Conservation (phyloP, 495 filamentous ascomycete genomes). For the Rhizodiscina lignyota region DNA sequence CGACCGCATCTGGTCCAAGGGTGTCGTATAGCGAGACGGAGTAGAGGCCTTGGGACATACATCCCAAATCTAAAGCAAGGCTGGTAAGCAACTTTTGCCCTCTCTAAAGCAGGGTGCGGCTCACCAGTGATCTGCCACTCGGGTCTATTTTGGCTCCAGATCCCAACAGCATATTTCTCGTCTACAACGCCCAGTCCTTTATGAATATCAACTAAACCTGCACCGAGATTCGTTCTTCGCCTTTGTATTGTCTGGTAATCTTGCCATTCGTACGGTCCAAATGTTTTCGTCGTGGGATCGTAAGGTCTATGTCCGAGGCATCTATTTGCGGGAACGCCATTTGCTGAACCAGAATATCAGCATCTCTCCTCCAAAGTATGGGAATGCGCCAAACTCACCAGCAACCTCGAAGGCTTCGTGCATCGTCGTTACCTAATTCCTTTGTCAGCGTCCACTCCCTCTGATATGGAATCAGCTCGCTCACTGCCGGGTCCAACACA, state of each 20-base stretch:
- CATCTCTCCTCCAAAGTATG: background rate
- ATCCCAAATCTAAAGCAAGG: conserved; percentile 67
- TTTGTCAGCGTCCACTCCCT: background rate
- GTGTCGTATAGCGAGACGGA: conserved; percentile 96
- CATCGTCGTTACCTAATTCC: conserved; percentile 40
- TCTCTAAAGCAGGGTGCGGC: too few relatives aligned
- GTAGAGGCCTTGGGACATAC: conserved; percentile 75
- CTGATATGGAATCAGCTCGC: conserved; percentile 4
- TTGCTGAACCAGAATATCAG: conserved; percentile 6
- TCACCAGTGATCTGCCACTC: conserved; percentile 92
- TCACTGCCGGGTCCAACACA: conserved; percentile 57
- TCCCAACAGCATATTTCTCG: conserved; percentile 65
- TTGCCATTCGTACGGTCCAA: conserved; percentile 66
- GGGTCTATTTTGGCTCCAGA: conserved; percentile 92
- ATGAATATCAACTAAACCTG: conserved; percentile 72
- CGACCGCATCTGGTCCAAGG: conserved; percentile 71
- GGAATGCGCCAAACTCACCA: conserved; percentile 20
- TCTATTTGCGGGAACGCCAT: conserved; percentile 27
- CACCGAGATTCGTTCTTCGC: conserved; percentile 70
- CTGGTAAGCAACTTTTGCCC: too few relatives aligned
- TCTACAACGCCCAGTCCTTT: conserved; percentile 46
- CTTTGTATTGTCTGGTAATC: conserved; percentile 66
- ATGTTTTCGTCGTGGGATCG: conserved; percentile 58
- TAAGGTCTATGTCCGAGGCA: conserved; percentile 76
- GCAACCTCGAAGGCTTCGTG: conserved; percentile 71